Conservation (phyloP, 2,329 filamentous ascomycete species). For the Alternaria sp. region DNA sequence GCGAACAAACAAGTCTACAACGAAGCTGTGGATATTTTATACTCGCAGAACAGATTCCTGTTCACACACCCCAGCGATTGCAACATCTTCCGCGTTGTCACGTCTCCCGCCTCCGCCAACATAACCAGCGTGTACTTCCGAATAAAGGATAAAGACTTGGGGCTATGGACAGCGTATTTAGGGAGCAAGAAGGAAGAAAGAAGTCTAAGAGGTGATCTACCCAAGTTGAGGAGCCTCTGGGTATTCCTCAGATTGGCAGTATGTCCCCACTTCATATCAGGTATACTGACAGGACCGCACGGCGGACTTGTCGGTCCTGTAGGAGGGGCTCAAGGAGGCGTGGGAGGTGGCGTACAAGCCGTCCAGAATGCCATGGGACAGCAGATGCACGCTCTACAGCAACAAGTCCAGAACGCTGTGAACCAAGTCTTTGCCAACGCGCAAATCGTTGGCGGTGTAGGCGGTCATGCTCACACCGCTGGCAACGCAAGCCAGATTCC, state of each 20-base stretch:
- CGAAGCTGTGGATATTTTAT: conserved; percentile 49
- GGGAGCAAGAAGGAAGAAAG: conserved; percentile 41
- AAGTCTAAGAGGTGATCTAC: conserved; percentile 47
- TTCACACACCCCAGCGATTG: conserved; percentile 53
- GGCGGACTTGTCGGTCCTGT: conserved; percentile 2
- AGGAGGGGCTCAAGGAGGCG: conserved; percentile 17
- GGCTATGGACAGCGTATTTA: conserved; percentile 50
- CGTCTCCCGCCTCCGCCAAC: conserved; percentile 38
- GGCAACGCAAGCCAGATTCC: conserved; percentile 17
- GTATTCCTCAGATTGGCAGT: conserved; percentile 45
- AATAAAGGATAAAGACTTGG: conserved; percentile 50
- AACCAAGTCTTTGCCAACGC: conserved; percentile 27
- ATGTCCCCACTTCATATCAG: conserved; percentile 24
- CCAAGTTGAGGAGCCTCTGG: conserved; percentile 48
- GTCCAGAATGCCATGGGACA: conserved; percentile 40
- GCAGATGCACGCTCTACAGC: conserved; percentile 38
- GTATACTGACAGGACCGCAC: conserved; percentile 13
- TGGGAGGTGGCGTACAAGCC: conserved; percentile 27
- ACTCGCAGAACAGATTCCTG: conserved; percentile 49
- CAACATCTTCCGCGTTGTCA: conserved; percentile 52
- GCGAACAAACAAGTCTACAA: conserved; percentile 42
- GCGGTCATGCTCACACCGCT: conserved; percentile 10
- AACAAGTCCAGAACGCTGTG: conserved; percentile 36
- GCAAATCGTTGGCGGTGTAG: conserved; percentile 8
- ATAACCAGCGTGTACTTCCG: conserved; percentile 48